Percentiles rank a stretch among this genome's conserved stretches.
Conservation (phyloP, 179 eudicot species). For the Amaranthus tricolor region DNA sequence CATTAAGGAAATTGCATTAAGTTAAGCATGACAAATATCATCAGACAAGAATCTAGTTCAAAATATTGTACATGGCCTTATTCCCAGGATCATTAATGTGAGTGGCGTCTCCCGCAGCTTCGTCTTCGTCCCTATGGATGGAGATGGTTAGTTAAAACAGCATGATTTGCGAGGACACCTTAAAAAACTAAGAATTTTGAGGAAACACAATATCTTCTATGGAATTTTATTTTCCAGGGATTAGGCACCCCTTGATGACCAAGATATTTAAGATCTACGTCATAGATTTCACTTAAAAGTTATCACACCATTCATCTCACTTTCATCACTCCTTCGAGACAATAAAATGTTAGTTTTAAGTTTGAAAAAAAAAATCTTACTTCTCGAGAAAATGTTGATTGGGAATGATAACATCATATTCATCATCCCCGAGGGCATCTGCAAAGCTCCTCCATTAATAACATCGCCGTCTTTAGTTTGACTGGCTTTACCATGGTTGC, state of each 20-base stretch:
- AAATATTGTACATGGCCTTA: constrained; percentile 34
- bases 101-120: constrained; percentile 23
- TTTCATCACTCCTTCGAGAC: constrained; percentile 4
- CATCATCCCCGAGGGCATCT: constrained; percentile 99
- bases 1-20: constrained; percentile 12
- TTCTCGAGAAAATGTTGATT: constrained; percentile 34
- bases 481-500: constrained; percentile 1
- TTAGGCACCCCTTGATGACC: not conserved
- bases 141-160: constrained; percentile 8
- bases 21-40: not conserved
- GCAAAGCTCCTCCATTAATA: constrained; percentile 55
- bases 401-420: constrained; percentile 61
- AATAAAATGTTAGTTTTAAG: constrained; percentile 3
- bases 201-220: not conserved
- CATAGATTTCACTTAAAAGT: not conserved
- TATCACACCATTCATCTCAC: not conserved
- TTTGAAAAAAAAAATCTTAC: constrained; percentile 38
- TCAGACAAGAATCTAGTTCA: constrained; percentile 9
- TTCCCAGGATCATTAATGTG: constrained; percentile 26
- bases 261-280: not conserved
- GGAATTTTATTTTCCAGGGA: not conserved
- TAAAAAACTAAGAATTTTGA: not conserved
- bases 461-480: not conserved
- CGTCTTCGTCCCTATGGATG: constrained; percentile 46
- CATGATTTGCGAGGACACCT: constrained; percentile 11